Percentiles rank a stretch among this genome's conserved stretches.
Evolutionary conservation across 1,284 basidiomycete species (phyloP).

Genomic region (Sanghuangporus baumii): DNA sequence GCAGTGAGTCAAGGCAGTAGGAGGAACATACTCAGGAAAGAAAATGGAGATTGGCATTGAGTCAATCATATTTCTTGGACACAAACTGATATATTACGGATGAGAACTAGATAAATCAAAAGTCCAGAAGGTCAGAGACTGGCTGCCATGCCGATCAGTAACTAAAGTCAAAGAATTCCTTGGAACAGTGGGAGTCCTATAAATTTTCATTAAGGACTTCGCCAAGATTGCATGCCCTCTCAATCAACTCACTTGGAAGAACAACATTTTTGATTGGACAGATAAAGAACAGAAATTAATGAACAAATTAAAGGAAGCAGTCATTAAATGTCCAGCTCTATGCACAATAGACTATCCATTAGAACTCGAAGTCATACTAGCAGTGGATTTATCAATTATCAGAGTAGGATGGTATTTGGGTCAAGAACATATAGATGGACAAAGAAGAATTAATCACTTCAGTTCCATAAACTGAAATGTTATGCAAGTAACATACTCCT

Average conservation of each 20-base stretch:
- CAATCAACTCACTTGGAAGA: background rate
- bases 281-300: too few species aligned
- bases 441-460: too few species aligned
- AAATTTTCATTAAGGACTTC: conserved; percentile 29
- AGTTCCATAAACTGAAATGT: too few species aligned
- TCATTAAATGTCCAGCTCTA: too few species aligned
- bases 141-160: background rate
- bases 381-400: too few species aligned
- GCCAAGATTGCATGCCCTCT: conserved; percentile 24
- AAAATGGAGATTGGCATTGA: conserved; percentile 20
- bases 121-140: background rate
- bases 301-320: too few species aligned
- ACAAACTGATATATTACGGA: conserved; percentile 21
- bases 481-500: too few species aligned
- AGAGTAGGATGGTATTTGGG: too few species aligned
- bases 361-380: too few species aligned
- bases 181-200: conserved; percentile 24
- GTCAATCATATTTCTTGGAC: conserved; percentile 21
- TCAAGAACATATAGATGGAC: too few species aligned
- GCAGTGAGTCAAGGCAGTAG: conserved; percentile 21
- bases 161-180: conserved; percentile 29
- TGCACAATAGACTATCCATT: too few species aligned
- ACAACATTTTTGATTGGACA: background rate
- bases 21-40: conserved; percentile 21
- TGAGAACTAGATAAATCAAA: background rate